Evolutionary conservation across 1,284 basidiomycete genomes (phyloP).

Genomic region (Heterobasidion annosum): DNA sequence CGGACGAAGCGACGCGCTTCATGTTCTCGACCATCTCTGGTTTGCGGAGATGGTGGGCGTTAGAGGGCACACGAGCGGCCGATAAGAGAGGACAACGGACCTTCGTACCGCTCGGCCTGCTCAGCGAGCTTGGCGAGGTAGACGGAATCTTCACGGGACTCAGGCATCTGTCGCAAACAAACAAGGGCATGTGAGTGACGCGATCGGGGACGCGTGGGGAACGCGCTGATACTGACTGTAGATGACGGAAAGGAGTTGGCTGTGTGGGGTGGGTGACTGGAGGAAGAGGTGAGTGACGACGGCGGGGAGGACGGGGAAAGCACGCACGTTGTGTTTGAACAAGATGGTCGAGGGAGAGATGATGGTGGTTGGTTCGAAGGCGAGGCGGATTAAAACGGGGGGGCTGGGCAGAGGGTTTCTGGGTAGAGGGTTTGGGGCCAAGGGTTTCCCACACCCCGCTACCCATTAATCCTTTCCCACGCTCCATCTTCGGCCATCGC

Average conservation of each 20-base stretch:
- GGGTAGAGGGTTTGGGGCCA: slow-evolving; percentile 9
- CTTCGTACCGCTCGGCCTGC: slow-evolving; percentile 98
- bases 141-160: slow-evolving; percentile 92
- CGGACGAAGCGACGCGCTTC: slow-evolving; percentile 95
- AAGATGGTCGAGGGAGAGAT: slow-evolving; percentile 25
- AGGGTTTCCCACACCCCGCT: slow-evolving; percentile 11
- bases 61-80: background rate
- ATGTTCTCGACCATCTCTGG: slow-evolving; percentile 99
- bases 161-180: slow-evolving; percentile 53
- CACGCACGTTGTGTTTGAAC: slow-evolving; percentile 22
- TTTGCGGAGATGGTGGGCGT: background rate
- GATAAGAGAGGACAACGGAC: slow-evolving; percentile 34
- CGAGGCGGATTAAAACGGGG: slow-evolving; percentile 16
- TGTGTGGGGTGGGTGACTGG: slow-evolving; percentile 6
- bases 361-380: slow-evolving; percentile 38
- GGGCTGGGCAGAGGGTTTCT: slow-evolving; percentile 14
- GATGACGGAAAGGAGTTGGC: slow-evolving; percentile 7
- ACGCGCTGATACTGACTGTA: slow-evolving; percentile 24
- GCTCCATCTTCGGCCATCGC: slow-evolving; percentile 1
- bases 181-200: slow-evolving; percentile 16
- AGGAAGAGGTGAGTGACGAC: slow-evolving; percentile 12
- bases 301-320: slow-evolving; percentile 20
- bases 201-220: slow-evolving; percentile 1
- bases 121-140: slow-evolving; percentile 99
- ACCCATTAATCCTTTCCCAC: slow-evolving; percentile 8